Evolutionary conservation across 495 filamentous ascomycete species (phyloP).

Genomic region (Penicillium canescens): DNA sequence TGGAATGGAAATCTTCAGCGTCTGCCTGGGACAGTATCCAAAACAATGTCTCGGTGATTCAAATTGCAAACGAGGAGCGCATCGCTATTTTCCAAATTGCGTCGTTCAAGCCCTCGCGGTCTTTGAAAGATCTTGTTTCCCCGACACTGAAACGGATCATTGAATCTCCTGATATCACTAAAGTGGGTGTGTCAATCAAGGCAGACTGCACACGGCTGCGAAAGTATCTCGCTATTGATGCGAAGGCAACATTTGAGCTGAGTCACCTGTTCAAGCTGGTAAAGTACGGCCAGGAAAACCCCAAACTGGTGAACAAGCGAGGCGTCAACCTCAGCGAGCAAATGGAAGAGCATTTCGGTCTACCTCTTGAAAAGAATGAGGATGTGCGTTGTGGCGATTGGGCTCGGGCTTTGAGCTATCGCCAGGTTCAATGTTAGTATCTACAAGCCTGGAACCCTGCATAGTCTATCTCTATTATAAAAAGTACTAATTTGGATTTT

Average conservation of each 20-base stretch:
- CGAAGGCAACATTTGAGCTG: constrained; percentile 72
- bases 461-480: neutral
- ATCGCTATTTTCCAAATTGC: constrained; percentile 82
- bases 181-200: constrained; percentile 75
- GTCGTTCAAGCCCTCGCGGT: constrained; percentile 48
- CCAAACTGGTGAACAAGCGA: constrained; percentile 60
- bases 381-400: constrained; percentile 73
- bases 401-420: constrained; percentile 56
- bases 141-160: constrained; percentile 69
- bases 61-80: constrained; percentile 76
- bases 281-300: constrained; percentile 54
- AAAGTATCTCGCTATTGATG: constrained; percentile 62
- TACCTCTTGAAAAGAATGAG: constrained; percentile 75
- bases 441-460: neutral
- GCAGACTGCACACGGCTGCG: constrained; percentile 71
- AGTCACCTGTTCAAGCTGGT: constrained; percentile 78
- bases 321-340: constrained; percentile 66
- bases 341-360: constrained; percentile 66
- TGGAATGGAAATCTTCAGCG: constrained; percentile 74
- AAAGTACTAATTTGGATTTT: neutral
- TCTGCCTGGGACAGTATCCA: constrained; percentile 46
- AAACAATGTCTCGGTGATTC: constrained; percentile 73
- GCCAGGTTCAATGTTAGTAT: constrained; percentile 72
- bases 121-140: constrained; percentile 57
- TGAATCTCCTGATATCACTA: constrained; percentile 67